A percentile compares a stretch with the other conserved stretches of the same genome.
Evolutionary conservation across 78 protist genomes (phyloP).

Genomic region (Protostelium mycophagum): DNA sequence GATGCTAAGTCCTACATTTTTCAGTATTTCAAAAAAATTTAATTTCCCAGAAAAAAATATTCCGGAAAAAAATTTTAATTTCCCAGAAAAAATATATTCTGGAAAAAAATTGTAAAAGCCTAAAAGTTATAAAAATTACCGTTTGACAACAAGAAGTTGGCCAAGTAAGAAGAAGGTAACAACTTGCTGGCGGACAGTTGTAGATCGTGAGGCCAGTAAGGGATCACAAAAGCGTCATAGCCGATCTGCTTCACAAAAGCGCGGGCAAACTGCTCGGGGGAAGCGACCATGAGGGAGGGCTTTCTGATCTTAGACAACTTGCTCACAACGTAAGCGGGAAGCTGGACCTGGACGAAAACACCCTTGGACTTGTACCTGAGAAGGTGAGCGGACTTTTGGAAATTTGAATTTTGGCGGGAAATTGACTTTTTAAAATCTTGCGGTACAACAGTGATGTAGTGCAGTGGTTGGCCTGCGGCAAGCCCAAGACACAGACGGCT

Average conservation of each 20-base stretch:
- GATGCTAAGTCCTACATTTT: conserved; percentile 46
- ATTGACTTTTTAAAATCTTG: too few species aligned
- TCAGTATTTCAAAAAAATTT: conserved; percentile 12
- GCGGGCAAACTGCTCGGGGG: conserved; percentile 44
- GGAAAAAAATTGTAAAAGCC: neutral
- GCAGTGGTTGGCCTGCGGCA: too few species aligned
- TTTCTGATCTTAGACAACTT: conserved; percentile 59
- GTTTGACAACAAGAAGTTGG: neutral
- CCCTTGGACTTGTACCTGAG: conserved; percentile 10
- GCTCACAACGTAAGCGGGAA: conserved; percentile 70
- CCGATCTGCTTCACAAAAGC: conserved; percentile 55
- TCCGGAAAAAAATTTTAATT: conserved; percentile 8
- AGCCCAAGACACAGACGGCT: too few species aligned
- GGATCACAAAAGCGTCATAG: conserved; percentile 37
- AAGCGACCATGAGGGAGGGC: conserved; percentile 51
- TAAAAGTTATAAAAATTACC: neutral
- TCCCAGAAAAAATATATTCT: neutral
- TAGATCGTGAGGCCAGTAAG: conserved; percentile 62
- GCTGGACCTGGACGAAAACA: conserved; percentile 51
- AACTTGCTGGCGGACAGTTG: neutral
- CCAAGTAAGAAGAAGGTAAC: neutral
- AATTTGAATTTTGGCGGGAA: too few species aligned
- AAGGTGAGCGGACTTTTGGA: too few species aligned
- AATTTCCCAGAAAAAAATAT: conserved; percentile 18
- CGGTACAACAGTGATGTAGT: too few species aligned